Evolutionary conservation across 495 filamentous ascomycete genomes (phyloP).

Genomic region (Aspergillus biplanus): DNA sequence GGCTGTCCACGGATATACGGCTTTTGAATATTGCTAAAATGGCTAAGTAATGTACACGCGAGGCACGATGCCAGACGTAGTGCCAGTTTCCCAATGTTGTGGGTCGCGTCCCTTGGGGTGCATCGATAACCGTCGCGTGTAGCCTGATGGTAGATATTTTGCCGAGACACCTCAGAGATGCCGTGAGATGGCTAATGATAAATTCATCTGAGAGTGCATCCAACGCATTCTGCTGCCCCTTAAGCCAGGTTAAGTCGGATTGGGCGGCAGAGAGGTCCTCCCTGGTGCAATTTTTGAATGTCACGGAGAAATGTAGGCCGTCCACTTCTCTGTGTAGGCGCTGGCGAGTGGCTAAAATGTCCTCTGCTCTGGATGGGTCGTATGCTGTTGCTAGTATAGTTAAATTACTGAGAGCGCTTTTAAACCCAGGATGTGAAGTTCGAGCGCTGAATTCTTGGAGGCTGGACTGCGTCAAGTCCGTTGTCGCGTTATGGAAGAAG

Average conservation of each 20-base stretch:
- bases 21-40: neutral
- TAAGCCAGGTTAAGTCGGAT: neutral
- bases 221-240: neutral
- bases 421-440: neutral
- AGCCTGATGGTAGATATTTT: conserved; percentile 3
- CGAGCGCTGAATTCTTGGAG: neutral
- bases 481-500: conserved; percentile 6
- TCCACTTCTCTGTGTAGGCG: neutral
- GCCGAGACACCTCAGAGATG: neutral
- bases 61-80: neutral
- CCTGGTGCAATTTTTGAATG: neutral
- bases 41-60: conserved; percentile 1
- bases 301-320: neutral
- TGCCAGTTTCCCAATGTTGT: neutral
- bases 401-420: neutral
- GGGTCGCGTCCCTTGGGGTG: neutral
- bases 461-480: conserved; percentile 6
- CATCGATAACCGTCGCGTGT: neutral
- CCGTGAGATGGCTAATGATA: neutral
- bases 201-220: conserved; percentile 1
- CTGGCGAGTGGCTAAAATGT: neutral
- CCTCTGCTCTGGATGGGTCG: neutral
- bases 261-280: neutral
- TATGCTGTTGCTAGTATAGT: conserved; percentile 3
- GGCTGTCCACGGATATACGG: neutral